phyloP scores from a whole-genome alignment of 1,139 yeast species.

The Hyphopichia fennica region DNA sequence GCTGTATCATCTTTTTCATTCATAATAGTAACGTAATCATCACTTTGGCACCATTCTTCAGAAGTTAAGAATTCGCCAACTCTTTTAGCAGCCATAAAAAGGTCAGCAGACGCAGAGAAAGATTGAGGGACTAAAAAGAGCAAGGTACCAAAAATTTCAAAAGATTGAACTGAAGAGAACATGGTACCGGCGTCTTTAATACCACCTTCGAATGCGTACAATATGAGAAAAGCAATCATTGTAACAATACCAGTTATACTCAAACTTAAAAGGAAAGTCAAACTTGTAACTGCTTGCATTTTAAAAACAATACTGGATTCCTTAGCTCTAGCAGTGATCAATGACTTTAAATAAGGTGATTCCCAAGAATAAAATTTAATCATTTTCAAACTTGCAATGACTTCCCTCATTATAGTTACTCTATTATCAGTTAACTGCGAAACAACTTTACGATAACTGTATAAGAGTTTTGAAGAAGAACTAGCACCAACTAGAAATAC shows the following conservation, averaged over 20 bases:
- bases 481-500: conserved; percentile 10
- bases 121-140: conserved; percentile 14
- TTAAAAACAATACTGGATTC: conserved; percentile 10
- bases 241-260: conserved; percentile 11
- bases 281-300: conserved; percentile 12
- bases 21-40: conserved; percentile 15
- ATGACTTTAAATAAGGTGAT: conserved; percentile 11
- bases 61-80: conserved; percentile 51
- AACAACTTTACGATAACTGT: conserved; percentile 23
- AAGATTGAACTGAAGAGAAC: conserved; percentile 16
- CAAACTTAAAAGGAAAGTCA: conserved; percentile 10
- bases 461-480: conserved; percentile 11
- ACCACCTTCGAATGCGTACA: conserved; percentile 10
- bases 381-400: conserved; percentile 57
- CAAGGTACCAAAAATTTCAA: conserved; percentile 10
- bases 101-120: conserved; percentile 12
- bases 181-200: conserved; percentile 13
- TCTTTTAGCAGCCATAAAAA: conserved; percentile 12
- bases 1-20: conserved; percentile 32
- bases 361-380: conserved; percentile 55
- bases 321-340: conserved; percentile 6
- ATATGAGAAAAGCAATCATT: conserved; percentile 12
- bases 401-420: conserved; percentile 57
- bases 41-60: conserved; percentile 20
- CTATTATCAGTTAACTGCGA: conserved; percentile 52